Evolutionary conservation across 2,329 filamentous ascomycete species (phyloP), one percentile per base, ranked within the genome.

Genomic region (Xylariaceae sp.): DNA sequence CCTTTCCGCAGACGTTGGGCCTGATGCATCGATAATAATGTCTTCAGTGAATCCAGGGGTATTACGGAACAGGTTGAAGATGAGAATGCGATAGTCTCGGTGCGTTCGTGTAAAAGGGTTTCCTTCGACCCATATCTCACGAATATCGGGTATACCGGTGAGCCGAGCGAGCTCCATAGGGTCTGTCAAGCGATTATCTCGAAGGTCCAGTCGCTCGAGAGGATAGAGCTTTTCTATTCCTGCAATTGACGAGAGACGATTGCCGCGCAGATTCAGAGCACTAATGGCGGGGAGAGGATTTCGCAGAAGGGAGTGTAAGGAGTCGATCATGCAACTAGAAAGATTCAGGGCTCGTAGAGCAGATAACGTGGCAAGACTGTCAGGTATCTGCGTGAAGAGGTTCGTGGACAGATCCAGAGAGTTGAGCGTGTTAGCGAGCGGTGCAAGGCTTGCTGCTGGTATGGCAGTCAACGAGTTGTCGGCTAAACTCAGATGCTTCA

Each of bases 251-350:
- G 86, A 83, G 60, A 99, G 82, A 51, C 92, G 86, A 73, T 99
- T 99, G 53, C 86, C 90, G 59, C 93, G 87, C 57, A 99, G 82
- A 70, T 97, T 97, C 59, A 99, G 79, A 1, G 92, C 92, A 1
- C 90, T 95, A 63, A 99, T 96, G 17, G 94, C 93, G 34, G 94
- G 93, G 4, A 99, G 81, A 10, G 94, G 91, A 68, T 88, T 94
- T 64, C 89, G 86, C 1, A 87, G 87, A 48, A 99, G 79, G 1
- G 93, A 96, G 68, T 95, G 89, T 58, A 99, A 80, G 13, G 92
- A 94, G 67, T 93, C 90, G 64, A 99, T 97, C 92, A 97, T 97
- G 80, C 93, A 97, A 69, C 96, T 89, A 3, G 93, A 96, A 30
- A 99, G 80, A 69, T 99, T 97, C 56, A 99, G 78, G 23, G 94